Evolutionary conservation across 345 rosid genomes (phyloP), one percentile per base, ranked within the genome.

Genomic region (Euclidium syriacum): DNA sequence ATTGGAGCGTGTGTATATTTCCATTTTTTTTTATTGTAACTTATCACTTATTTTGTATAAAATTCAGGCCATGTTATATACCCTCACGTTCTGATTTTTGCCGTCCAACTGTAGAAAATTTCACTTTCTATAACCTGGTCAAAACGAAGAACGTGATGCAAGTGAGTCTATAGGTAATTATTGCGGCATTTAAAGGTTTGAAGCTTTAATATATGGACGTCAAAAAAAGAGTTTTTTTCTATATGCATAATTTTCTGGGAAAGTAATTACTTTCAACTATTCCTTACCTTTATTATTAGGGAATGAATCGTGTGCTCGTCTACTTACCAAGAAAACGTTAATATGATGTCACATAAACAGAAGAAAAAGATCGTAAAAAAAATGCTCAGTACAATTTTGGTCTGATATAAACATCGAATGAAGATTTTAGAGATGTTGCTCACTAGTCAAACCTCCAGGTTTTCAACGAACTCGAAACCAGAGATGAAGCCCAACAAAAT

Each of bases 1-100:
- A 47, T 62, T 62, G 48, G 64, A 48, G 64, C 46, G 52, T 47
- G n/a, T 62, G 64, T 70, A 62, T 36, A 46, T 60, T 62, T 35
- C 34, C 33, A 48, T 30, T 9, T 33, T 53, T 4, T 20, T 12
- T 29, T 18, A 49, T 36, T 23, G 60, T 6, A 44, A 61, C 68
- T 30, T 12, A 3, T 54, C 10, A 27, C 43, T 35, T 68, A 32
- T 34, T 67, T 46, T 70, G 74, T 70, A 70, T 62, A 70, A 70
- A 62, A 62, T 23, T 39, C 46, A 46, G 69, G 62, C 62, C 43
- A 53, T 44, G 68, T 62, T 70, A 36, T 22, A 39, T 26, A 2
- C 55, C 53, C 30, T 18, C 18, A 61, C 63, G 56, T 52, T 68
- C 25, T 68, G 27, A 22, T 58, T 35, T 19, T 35, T 14, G 2